Evolutionary conservation across 2,329 filamentous ascomycete species (phyloP), one percentile per base, ranked within the genome.

Genomic region (Fusarium sp.): DNA sequence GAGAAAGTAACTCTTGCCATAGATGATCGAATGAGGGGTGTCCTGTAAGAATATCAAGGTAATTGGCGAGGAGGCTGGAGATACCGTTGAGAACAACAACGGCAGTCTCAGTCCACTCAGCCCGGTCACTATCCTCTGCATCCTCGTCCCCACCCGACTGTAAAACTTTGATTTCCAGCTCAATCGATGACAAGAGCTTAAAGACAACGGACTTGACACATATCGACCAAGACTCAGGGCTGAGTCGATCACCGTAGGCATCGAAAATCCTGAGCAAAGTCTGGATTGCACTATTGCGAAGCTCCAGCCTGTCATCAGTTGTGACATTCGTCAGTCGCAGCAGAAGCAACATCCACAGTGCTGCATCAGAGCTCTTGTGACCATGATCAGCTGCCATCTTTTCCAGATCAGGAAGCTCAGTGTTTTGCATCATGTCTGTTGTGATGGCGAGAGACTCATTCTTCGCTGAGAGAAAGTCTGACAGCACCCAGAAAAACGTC

Each of bases 401-500:
- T 21, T 87, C 84, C 12, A 90, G 82, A 60, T 92, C 90, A 10
- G 81, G 72, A 16, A 76, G 76, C 75, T 89, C 83, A 66, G 86
- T 78, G 68, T 86, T 83, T 48, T 85, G 82, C 62, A 91, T 85
- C 66, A 91, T 84, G 56, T 86, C 85, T 46, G 86, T 83, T 2
- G 87, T 90, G 37, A 92, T 88, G 3, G 87, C 85, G 48, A 91
- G 86, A 0, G 86, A 84, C 64, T 85, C 85, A 60, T 86, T 89
- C 73, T 88, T 89, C 7, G 86, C 83, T 4, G 89, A 91, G 9
- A 98, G 85, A 72, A 95, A 96, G 80, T 98, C 95, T 0, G 95
- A 97, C 12, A 98, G 88, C 60, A 95, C 95, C 94, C 95, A 98
- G 80, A 97, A 97, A 78, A 97, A 96, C 0, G 95, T 97, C 14